Evolutionary conservation across 1,284 basidiomycete genomes (phyloP), one percentile per base, ranked within the genome.

Genomic region (Porogramme epimiltina): DNA sequence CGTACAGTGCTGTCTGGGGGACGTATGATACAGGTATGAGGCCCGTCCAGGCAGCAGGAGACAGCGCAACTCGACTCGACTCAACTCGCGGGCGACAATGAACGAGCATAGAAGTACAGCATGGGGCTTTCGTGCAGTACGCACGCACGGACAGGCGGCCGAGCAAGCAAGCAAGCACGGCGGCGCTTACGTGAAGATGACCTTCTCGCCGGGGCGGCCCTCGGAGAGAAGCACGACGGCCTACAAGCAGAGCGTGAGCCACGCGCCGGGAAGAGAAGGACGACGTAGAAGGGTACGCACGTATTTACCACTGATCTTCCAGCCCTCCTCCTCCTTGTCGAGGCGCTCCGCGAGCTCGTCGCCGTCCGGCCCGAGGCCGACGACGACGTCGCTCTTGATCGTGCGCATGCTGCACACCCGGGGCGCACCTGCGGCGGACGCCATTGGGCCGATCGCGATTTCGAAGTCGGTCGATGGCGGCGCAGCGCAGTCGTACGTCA

Each of bases 231-330:
- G 79, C 15, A 95, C 88, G 49, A 95, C 85, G 60, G 93, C 92
- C 88, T 93, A 55, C 16, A 59, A 46, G 40, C n/a, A n/a, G 13
- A 31, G 28, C 28, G 13, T 31, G 6, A 13, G 6, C 28, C 6
- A 13, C 28, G 6, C 8, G 28, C 28, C 8, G 28, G 28, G 6
- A 18, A 1, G 20, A 22, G 13, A 18, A 25, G 20, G 24, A 22
- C 26, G 19, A 43, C 13, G 15, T 36, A 42, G 33, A 18, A 52
- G 9, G n/a, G n/a, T n/a, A 79, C 87, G 73, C 67, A 92, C 91
- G 66, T 95, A 95, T 89, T 95, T 94, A 46, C 93, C 93, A 45
- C 90, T 93, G 67, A 98, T 98, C 76, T 95, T 95, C 95, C 95
- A 98, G 43, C 95, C 95, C 22, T 90, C 86, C 69, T 98, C 94